Conservation (phyloP, 2,329 filamentous ascomycete species). For the Epichloe festucae region DNA sequence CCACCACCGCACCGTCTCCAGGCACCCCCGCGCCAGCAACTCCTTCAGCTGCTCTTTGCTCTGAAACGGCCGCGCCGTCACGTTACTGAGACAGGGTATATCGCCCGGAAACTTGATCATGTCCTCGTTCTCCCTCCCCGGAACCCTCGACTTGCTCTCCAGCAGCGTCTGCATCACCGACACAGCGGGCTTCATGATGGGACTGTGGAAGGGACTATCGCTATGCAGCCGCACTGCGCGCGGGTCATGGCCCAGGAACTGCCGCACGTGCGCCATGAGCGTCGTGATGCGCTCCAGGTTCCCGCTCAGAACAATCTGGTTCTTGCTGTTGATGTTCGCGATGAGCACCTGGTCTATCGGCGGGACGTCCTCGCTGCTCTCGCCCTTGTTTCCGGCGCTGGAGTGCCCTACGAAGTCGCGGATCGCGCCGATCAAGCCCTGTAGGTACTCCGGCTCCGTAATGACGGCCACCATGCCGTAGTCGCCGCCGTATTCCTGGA, state of each 20-base stretch:
- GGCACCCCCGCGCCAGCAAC: slow-evolving; percentile 63
- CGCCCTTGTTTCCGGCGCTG: slow-evolving; percentile 50
- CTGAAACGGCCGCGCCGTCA: slow-evolving; percentile 65
- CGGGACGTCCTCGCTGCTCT: slow-evolving; percentile 54
- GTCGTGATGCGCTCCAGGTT: slow-evolving; percentile 71
- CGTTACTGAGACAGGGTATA: slow-evolving; percentile 75
- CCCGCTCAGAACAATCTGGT: slow-evolving; percentile 88
- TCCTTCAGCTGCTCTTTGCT: slow-evolving; percentile 66
- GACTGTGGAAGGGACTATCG: slow-evolving; percentile 83
- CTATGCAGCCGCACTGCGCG: slow-evolving; percentile 75
- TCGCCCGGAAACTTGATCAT: slow-evolving; percentile 62
- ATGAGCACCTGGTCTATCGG: slow-evolving; percentile 80
- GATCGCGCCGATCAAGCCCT: slow-evolving; percentile 56
- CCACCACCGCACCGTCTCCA: slow-evolving; percentile 94
- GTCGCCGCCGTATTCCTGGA: slow-evolving; percentile 57
- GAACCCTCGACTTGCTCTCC: slow-evolving; percentile 40
- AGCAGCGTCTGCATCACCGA: slow-evolving; percentile 59
- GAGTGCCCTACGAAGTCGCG: slow-evolving; percentile 65
- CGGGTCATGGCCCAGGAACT: slow-evolving; percentile 86
- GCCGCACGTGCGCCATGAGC: slow-evolving; percentile 70
- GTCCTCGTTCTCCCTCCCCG: slow-evolving; percentile 42
- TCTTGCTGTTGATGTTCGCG: slow-evolving; percentile 90
- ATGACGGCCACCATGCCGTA: slow-evolving; percentile 93
- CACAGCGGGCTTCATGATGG: slow-evolving; percentile 78
- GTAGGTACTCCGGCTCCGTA: slow-evolving; percentile 68